Percentiles rank a stretch among this genome's conserved stretches.
Evolutionary conservation across 129 eudicot species (phyloP).

Genomic region (Saussurea involucrata): DNA sequence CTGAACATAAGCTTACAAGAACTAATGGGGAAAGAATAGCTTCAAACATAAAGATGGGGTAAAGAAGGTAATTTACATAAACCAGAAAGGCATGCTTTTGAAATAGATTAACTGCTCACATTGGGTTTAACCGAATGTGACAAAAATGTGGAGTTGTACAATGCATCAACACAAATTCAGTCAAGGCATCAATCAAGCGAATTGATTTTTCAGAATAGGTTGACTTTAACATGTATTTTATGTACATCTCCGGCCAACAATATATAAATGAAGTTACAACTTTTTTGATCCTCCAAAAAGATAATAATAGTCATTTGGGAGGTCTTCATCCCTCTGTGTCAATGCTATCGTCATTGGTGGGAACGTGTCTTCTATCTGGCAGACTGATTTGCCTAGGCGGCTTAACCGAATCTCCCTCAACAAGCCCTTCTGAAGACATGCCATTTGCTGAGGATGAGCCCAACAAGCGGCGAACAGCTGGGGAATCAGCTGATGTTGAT

Average conservation of each 20-base stretch:
- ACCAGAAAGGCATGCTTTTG: conserved; percentile 13
- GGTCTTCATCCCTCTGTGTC: conserved; percentile 55
- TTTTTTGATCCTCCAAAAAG: conserved; percentile 34
- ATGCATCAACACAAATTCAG: conserved; percentile 47
- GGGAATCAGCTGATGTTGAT: conserved; percentile 53
- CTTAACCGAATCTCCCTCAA: conserved; percentile 38
- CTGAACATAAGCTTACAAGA: neutral
- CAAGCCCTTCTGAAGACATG: conserved; percentile 46
- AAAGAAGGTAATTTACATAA: conserved; percentile 17
- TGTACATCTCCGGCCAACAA: conserved; percentile 59
- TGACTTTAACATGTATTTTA: conserved; percentile 39
- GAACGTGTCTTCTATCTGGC: conserved; percentile 71
- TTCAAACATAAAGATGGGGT: neutral
- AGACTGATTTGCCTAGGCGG: conserved; percentile 36
- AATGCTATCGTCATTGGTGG: conserved; percentile 52
- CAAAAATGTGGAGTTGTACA: conserved; percentile 63
- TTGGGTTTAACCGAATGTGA: conserved; percentile 47
- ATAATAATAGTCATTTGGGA: conserved; percentile 28
- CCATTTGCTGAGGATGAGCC: conserved; percentile 64
- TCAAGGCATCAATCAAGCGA: conserved; percentile 38
- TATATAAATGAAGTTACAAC: conserved; percentile 80
- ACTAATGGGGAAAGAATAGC: neutral
- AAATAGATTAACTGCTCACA: conserved; percentile 43
- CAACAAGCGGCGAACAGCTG: conserved; percentile 48
- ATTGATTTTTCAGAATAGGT: conserved; percentile 44